Conservation (phyloP, 139 green algal species). For the Tetratostichococcus sp. region DNA sequence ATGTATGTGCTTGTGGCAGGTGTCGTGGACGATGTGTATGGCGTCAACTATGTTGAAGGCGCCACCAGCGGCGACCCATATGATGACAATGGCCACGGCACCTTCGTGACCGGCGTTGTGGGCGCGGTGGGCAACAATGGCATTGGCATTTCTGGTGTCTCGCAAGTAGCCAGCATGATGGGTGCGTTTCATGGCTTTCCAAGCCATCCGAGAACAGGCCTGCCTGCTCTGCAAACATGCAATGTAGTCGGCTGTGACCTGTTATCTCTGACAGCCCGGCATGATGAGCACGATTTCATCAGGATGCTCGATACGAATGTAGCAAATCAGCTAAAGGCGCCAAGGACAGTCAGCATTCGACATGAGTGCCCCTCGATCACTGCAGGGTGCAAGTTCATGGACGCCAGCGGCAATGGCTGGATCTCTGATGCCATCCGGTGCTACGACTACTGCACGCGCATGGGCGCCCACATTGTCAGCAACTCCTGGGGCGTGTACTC, state of each 20-base stretch:
- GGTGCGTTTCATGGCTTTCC: too few species aligned
- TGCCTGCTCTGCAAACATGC: too few species aligned
- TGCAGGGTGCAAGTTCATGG: constrained; percentile 17
- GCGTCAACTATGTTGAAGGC: constrained; percentile 22
- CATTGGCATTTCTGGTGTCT: constrained; percentile 8
- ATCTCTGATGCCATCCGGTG: constrained; percentile 17
- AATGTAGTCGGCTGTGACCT: too few species aligned
- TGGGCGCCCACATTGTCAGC: constrained; percentile 22
- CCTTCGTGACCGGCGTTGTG: constrained; percentile 26
- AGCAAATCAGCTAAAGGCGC: too few species aligned
- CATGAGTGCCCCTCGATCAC: too few species aligned
- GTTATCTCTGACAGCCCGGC: too few species aligned
- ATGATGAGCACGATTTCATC: too few species aligned
- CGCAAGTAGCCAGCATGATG: background rate
- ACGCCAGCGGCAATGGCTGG: constrained; percentile 18
- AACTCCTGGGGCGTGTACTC: constrained; percentile 30
- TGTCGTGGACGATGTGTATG: constrained; percentile 27
- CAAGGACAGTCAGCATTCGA: too few species aligned
- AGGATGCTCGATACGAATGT: too few species aligned
- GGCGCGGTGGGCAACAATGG: constrained; percentile 27
- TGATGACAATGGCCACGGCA: constrained; percentile 32
- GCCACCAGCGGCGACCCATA: constrained; percentile 10
- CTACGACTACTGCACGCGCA: constrained; percentile 14
- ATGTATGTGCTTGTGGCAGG: constrained; percentile 5
- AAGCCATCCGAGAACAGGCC: too few species aligned